Conservation (phyloP, 768 basidiomycete species). For the Agaricus subrufescens region DNA sequence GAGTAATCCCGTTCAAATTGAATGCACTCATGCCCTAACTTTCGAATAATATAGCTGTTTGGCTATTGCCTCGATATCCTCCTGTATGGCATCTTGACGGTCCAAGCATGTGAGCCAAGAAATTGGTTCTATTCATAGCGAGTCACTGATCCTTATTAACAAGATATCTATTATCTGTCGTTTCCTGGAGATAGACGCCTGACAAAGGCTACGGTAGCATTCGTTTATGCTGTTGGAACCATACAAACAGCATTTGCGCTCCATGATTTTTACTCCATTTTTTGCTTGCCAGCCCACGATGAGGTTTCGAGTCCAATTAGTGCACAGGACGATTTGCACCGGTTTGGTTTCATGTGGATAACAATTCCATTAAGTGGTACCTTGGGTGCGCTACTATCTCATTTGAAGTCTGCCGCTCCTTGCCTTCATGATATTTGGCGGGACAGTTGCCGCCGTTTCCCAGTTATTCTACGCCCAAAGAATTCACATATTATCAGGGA, state of each 20-base stretch:
- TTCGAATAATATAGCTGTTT: too few relatives aligned
- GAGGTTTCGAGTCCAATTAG: too few relatives aligned
- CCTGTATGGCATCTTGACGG: too few relatives aligned
- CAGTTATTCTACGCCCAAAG: neutral
- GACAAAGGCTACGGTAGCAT: neutral
- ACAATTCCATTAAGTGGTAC: neutral
- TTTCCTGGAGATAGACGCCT: neutral
- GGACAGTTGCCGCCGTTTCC: neutral
- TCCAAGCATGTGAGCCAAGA: too few relatives aligned
- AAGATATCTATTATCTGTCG: slow-evolving; percentile 5
- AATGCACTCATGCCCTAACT: too few relatives aligned
- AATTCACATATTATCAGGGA: neutral
- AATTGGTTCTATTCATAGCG: too few relatives aligned
- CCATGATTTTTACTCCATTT: neutral
- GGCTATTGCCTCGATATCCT: too few relatives aligned
- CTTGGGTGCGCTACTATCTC: too few relatives aligned
- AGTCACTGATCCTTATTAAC: too few relatives aligned
- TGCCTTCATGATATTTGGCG: too few relatives aligned
- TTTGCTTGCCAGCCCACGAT: neutral
- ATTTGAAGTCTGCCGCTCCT: too few relatives aligned
- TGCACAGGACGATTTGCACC: neutral
- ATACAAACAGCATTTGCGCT: neutral
- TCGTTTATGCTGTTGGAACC: neutral
- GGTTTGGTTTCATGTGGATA: slow-evolving; percentile 5
- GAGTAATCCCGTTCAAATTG: too few relatives aligned